Percentiles rank a stretch among this genome's conserved stretches.
Evolutionary conservation across 2,329 filamentous ascomycete genomes (phyloP).

Genomic region (Hymenoscyphus albidus): DNA sequence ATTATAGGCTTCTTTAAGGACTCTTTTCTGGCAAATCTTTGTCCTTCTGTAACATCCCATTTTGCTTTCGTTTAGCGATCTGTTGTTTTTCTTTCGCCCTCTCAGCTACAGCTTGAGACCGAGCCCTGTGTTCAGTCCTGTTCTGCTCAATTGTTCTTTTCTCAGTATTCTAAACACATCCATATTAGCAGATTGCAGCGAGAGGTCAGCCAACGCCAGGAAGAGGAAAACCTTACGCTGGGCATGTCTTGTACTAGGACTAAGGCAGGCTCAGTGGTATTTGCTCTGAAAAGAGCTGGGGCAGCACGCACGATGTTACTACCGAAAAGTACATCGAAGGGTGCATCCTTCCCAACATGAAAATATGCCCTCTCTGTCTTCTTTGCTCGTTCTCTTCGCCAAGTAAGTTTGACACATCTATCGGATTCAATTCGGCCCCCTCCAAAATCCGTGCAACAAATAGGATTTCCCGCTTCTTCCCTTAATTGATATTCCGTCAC

Average conservation of each 20-base stretch:
- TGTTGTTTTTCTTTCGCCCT: not conserved
- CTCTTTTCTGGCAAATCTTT: not conserved
- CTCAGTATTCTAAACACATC: not conserved
- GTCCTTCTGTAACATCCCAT: not conserved
- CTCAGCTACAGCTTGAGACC: not conserved
- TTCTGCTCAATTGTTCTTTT: not conserved
- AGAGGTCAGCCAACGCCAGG: not conserved
- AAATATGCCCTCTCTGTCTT: conserved; percentile 2
- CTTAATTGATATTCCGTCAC: not conserved
- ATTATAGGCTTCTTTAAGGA: not conserved
- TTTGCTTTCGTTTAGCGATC: not conserved
- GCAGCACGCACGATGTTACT: conserved; percentile 1
- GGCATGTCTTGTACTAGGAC: not conserved
- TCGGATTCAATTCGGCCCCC: not conserved
- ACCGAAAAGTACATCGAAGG: not conserved
- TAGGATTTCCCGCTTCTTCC: not conserved
- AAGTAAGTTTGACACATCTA: not conserved
- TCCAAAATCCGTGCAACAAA: not conserved
- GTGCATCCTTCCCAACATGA: conserved; percentile 2
- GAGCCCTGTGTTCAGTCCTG: not conserved
- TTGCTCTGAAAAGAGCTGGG: not conserved
- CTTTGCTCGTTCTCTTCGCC: not conserved
- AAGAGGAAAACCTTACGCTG: not conserved
- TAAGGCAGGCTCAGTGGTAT: not conserved
- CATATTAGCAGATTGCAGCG: not conserved